Conservation (phyloP, 1,139 yeast genomes). For the Wickerhamomyces sp. region DNA sequence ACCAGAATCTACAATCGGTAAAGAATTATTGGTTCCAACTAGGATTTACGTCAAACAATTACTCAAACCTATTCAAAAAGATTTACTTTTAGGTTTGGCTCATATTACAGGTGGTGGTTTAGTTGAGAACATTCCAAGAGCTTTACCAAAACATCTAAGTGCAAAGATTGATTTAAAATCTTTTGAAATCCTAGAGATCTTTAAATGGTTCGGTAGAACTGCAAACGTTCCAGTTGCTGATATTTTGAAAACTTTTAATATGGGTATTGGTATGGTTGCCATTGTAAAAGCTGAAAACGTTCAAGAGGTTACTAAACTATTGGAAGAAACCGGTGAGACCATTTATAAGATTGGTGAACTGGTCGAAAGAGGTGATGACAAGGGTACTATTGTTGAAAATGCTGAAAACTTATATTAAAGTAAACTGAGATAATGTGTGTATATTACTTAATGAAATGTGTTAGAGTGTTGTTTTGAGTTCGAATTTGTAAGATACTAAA, state of each 20-base stretch:
- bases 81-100: conserved; percentile 78
- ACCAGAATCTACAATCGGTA: conserved; percentile 68
- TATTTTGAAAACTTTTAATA: conserved; percentile 83
- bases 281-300: conserved; percentile 68
- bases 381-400: conserved; percentile 56
- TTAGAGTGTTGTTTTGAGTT: conserved; percentile 3
- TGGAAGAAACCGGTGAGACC: conserved; percentile 65
- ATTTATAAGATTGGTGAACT: conserved; percentile 78
- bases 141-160: conserved; percentile 73
- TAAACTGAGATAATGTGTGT: too few relatives aligned
- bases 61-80: conserved; percentile 65
- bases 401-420: conserved; percentile 51
- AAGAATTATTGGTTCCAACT: conserved; percentile 84
- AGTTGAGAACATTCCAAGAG: conserved; percentile 93
- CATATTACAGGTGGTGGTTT: conserved; percentile 99
- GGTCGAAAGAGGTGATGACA: conserved; percentile 42
- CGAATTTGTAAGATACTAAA: conserved; percentile 17
- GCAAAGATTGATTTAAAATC: conserved; percentile 74
- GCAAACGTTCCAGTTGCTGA: conserved; percentile 88
- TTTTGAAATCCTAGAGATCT: conserved; percentile 85
- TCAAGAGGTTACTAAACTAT: conserved; percentile 45
- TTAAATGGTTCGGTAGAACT: conserved; percentile 89
- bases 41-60: conserved; percentile 91
- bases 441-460: neutral
- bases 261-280: conserved; percentile 97